Evolutionary conservation across 164 flowering plant species (phyloP).

Genomic region (Sextonia rubra): DNA sequence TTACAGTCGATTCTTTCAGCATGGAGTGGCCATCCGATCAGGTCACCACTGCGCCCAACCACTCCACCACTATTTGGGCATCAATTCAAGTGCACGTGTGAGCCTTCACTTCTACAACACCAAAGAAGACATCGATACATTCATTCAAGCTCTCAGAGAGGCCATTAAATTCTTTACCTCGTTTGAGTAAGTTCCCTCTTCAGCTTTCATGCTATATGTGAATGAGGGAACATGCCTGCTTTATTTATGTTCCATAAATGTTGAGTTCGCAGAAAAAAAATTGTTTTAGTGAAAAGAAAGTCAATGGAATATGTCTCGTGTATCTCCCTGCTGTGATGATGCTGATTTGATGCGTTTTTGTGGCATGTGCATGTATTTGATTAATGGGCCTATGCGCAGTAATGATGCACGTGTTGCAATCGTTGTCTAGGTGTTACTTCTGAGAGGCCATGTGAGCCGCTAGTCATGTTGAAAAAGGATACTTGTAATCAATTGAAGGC

Average conservation of each 20-base stretch:
- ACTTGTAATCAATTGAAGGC: no score
- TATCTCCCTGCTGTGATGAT: background rate
- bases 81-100: conserved; percentile 85
- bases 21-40: conserved; percentile 92
- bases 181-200: conserved; percentile 39
- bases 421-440: no score
- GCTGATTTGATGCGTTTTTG: background rate
- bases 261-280: no score
- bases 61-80: conserved; percentile 70
- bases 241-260: background rate
- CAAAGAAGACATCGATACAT: conserved; percentile 74
- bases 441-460: no score
- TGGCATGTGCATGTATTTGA: no score
- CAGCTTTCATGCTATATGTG: background rate
- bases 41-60: conserved; percentile 99
- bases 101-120: conserved; percentile 93
- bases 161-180: conserved; percentile 72
- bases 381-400: no score
- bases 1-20: conserved; percentile 38
- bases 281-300: background rate
- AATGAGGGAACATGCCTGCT: background rate
- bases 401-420: no score
- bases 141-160: conserved; percentile 65
- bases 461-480: no score
- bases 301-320: background rate